A percentile compares a stretch with the other conserved stretches of the same genome.
Conservation (phyloP, 345 rosid species). For the Salix caprea region DNA sequence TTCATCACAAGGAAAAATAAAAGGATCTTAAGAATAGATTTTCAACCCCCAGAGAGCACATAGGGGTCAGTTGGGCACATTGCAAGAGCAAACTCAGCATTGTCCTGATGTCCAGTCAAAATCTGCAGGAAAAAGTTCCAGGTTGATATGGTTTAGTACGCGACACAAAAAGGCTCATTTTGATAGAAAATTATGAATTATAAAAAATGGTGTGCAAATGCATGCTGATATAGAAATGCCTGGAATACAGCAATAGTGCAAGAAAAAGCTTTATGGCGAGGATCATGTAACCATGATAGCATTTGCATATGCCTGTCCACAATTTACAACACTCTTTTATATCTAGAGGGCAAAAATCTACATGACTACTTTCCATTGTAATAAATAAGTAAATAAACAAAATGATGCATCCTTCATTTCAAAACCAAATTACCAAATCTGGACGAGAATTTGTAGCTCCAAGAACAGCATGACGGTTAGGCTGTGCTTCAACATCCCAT, state of each 20-base stretch:
- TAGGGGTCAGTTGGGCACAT: constrained; percentile 96
- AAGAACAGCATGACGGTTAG: constrained; percentile 95
- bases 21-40: not conserved
- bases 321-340: not conserved
- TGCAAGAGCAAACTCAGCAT: constrained; percentile 99
- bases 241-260: not conserved
- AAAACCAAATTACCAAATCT: constrained; percentile 56
- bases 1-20: not conserved
- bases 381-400: not conserved
- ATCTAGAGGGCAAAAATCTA: not conserved
- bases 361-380: not conserved
- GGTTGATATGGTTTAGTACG: not conserved
- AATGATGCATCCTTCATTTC: not conserved
- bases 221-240: not conserved
- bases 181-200: not conserved
- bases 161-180: not conserved
- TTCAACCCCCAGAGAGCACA: constrained; percentile 97
- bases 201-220: not conserved
- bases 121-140: constrained; percentile 46
- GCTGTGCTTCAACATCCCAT: constrained; percentile 99
- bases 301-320: not conserved
- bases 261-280: not conserved
- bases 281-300: not conserved
- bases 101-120: constrained; percentile 95
- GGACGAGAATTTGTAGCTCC: constrained; percentile 95